Evolutionary conservation across 345 rosid genomes (phyloP).

Genomic region (Populus deltoides): DNA sequence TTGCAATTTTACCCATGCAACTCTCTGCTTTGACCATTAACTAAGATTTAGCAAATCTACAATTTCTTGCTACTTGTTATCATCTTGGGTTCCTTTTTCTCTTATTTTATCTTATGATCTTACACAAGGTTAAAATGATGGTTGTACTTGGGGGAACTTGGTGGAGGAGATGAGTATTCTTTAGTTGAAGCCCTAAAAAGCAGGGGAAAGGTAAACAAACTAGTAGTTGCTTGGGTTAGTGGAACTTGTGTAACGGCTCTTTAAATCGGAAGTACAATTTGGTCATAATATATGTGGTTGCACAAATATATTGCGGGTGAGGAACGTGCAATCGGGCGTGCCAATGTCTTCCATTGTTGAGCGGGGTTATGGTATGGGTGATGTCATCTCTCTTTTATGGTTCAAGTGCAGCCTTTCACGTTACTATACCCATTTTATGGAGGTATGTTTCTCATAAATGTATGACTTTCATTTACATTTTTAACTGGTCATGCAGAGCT

Average conservation of each 20-base stretch:
- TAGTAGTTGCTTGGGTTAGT: constrained; percentile 99
- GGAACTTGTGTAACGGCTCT: constrained; percentile 96
- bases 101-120: constrained; percentile 11
- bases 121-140: constrained; percentile 79
- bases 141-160: constrained; percentile 99
- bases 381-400: constrained; percentile 95
- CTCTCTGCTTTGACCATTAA: background rate
- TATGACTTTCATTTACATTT: background rate
- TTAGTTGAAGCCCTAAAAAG: constrained; percentile 90
- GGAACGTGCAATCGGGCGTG: constrained; percentile 95
- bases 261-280: constrained; percentile 98
- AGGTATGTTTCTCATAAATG: constrained; percentile 42
- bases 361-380: constrained; percentile 91
- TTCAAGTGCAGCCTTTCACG: constrained; percentile 97
- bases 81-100: constrained; percentile 1
- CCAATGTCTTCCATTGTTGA: constrained; percentile 97
- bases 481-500: background rate
- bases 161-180: constrained; percentile 95
- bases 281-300: constrained; percentile 89
- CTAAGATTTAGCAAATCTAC: background rate
- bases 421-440: constrained; percentile 88
- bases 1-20: background rate
- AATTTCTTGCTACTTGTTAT: background rate
- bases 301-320: constrained; percentile 54
- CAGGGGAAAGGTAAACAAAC: constrained; percentile 90